phyloP scores from a whole-genome alignment of 345 rosid species.

The Geranium rotundifolium region DNA sequence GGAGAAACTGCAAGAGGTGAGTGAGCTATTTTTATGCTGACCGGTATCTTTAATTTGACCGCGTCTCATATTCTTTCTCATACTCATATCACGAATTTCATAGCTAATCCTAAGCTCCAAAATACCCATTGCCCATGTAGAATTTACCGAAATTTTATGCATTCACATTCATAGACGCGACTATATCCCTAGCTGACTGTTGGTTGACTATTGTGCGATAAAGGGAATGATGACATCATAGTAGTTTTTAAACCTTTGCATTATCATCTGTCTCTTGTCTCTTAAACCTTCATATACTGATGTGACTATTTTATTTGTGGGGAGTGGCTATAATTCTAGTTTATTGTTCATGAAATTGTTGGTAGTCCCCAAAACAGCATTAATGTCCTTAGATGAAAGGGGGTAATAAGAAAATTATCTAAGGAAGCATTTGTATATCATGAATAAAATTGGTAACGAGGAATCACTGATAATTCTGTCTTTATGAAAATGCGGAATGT shows the following conservation, averaged over 20 bases:
- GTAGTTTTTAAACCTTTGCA: background rate
- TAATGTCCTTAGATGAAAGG: too few relatives aligned
- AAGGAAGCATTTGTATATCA: too few relatives aligned
- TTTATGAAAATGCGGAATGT: too few relatives aligned
- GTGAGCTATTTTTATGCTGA: background rate
- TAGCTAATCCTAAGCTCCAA: background rate
- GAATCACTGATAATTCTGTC: too few relatives aligned
- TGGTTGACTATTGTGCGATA: background rate
- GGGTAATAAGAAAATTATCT: too few relatives aligned
- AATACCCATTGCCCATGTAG: background rate
- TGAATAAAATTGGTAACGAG: too few relatives aligned
- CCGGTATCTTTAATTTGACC: background rate
- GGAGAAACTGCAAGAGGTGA: slow-evolving; percentile 79
- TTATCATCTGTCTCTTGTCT: background rate
- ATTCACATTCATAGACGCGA: background rate
- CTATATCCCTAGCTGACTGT: background rate
- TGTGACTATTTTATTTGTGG: too few relatives aligned
- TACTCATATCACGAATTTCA: background rate
- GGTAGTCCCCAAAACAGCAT: too few relatives aligned
- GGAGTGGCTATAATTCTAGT: too few relatives aligned
- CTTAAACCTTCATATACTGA: too few relatives aligned
- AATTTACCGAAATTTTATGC: background rate
- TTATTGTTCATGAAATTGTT: too few relatives aligned
- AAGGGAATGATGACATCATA: background rate
- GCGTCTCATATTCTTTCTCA: background rate